Percentiles rank a stretch among this genome's conserved stretches.
Evolutionary conservation across 192 early-diverging fungal genomes (phyloP).

Genomic region (Kappamyces sp.): DNA sequence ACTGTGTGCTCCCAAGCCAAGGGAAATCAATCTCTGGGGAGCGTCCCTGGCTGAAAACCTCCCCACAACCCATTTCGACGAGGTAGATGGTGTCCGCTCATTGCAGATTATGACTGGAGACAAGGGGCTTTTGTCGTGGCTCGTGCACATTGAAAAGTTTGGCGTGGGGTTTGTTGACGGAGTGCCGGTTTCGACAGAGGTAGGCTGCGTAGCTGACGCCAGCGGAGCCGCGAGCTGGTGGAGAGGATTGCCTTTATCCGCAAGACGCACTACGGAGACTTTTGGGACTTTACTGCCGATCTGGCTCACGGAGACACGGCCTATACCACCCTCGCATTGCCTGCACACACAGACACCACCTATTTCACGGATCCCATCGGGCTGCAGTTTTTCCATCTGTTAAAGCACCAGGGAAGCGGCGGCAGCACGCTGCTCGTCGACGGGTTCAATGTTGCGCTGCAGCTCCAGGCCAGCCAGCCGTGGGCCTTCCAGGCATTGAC

Average conservation of each 20-base stretch:
- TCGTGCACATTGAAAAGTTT: slow-evolving; percentile 59
- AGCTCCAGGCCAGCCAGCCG: slow-evolving; percentile 51
- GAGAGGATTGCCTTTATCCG: slow-evolving; percentile 66
- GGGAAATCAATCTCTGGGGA: slow-evolving; percentile 33
- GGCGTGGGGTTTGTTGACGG: slow-evolving; percentile 72
- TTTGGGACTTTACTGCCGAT: slow-evolving; percentile 75
- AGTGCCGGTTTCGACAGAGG: slow-evolving; percentile 52
- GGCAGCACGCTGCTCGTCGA: slow-evolving; percentile 76
- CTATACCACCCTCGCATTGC: slow-evolving; percentile 65
- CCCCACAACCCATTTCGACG: slow-evolving; percentile 48
- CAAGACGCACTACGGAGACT: slow-evolving; percentile 68
- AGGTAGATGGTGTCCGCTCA: slow-evolving; percentile 27
- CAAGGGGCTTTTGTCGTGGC: slow-evolving; percentile 63
- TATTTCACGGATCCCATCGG: slow-evolving; percentile 84
- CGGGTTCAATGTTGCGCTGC: slow-evolving; percentile 64
- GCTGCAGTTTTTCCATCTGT: slow-evolving; percentile 74
- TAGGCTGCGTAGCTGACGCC: slow-evolving; percentile 43
- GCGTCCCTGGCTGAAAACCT: slow-evolving; percentile 28
- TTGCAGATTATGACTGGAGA: slow-evolving; percentile 50
- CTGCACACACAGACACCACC: slow-evolving; percentile 78
- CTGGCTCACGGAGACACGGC: slow-evolving; percentile 78
- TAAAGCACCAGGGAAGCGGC: slow-evolving; percentile 63
- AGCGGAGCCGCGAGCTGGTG: slow-evolving; percentile 41
- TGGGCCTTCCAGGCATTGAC: slow-evolving; percentile 60
- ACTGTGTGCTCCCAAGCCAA: slow-evolving; percentile 25